Percentiles rank a stretch among this genome's conserved stretches.
phyloP scores from a whole-genome alignment of 73 alveolate species.

The Paramecium primaurelia region DNA sequence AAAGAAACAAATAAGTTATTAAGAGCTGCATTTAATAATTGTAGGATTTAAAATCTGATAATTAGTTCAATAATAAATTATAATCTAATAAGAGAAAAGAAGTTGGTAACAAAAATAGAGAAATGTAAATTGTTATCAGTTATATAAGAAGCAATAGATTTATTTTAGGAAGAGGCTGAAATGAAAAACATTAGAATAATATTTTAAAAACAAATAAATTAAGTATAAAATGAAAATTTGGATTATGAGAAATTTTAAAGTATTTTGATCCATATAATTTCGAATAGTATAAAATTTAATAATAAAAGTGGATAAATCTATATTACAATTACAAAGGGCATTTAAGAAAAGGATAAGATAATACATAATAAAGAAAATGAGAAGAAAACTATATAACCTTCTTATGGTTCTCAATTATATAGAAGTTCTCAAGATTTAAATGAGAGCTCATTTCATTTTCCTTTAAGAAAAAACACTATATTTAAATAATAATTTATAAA shows the following conservation, averaged over 20 bases:
- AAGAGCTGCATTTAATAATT: not conserved
- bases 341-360: not conserved
- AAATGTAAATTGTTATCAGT: not conserved
- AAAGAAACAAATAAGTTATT: not conserved
- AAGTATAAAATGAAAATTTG: not conserved
- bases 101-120: not conserved
- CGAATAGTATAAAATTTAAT: not conserved
- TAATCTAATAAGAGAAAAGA: not conserved
- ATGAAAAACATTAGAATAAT: not conserved
- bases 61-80: constrained; percentile 24
- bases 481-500: not conserved
- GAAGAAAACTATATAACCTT: not conserved
- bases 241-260: constrained; percentile 28
- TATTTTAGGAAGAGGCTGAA: constrained; percentile 24
- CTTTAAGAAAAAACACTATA: not conserved
- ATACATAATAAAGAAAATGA: not conserved
- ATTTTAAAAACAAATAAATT: not conserved
- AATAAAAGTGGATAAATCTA: not conserved
- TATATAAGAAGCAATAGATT: not conserved
- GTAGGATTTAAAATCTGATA: not conserved
- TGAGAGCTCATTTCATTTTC: not conserved
- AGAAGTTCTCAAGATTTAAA: not conserved
- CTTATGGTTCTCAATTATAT: not conserved
- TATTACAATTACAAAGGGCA: not conserved
- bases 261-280: not conserved